phyloP scores from a whole-genome alignment of 108 stramenopile species.

The Fistulifera solaris region DNA sequence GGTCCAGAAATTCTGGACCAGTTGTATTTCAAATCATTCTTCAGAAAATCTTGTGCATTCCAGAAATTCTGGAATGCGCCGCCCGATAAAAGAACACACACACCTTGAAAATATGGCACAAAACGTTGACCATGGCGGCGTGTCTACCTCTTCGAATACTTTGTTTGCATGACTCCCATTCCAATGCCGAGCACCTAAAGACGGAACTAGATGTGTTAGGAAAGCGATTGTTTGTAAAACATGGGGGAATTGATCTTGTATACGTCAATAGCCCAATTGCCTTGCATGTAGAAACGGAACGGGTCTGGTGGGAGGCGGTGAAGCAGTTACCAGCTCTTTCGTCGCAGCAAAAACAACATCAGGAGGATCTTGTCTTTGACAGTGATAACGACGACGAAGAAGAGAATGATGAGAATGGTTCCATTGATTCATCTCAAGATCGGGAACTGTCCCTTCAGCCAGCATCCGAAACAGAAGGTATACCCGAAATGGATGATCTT shows the following conservation, averaged over 20 bases:
- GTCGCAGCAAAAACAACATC: conserved; percentile 12
- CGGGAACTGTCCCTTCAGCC: conserved; percentile 10
- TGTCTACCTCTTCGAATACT: conserved; percentile 46
- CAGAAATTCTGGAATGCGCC: no score
- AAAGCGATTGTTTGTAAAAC: conserved; percentile 51
- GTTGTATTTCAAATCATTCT: no score
- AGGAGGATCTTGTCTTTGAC: not conserved
- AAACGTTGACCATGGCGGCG: conserved; percentile 7
- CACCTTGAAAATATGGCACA: no score
- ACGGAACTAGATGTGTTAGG: conserved; percentile 34
- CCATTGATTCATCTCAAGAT: conserved; percentile 16
- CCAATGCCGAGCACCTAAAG: conserved; percentile 46
- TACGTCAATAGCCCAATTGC: conserved; percentile 65
- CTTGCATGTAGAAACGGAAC: conserved; percentile 2
- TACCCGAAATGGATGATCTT: not conserved
- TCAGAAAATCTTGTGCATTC: no score
- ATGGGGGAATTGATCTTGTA: conserved; percentile 66
- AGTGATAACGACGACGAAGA: conserved; percentile 5
- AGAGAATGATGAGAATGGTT: conserved; percentile 13
- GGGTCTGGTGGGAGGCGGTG: conserved; percentile 16
- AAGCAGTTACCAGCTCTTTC: not conserved
- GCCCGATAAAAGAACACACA: not conserved
- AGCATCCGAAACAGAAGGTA: not conserved
- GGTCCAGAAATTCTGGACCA: no score
- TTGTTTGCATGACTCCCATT: conserved; percentile 62